Evolutionary conservation across 441 rosid species (phyloP), one percentile per base, ranked within the genome.

Genomic region (Capsella rubella): DNA sequence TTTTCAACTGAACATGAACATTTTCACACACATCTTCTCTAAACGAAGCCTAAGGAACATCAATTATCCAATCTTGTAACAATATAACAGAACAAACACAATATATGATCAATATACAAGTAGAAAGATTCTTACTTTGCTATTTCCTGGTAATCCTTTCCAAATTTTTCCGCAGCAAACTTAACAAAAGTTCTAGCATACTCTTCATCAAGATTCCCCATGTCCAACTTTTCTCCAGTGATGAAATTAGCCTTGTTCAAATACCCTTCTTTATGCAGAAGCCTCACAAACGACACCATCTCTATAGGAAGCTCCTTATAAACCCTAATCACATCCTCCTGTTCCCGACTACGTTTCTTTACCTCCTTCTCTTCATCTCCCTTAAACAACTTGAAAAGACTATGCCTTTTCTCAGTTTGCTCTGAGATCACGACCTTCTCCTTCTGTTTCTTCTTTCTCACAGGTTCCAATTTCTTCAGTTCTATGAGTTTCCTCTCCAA

Each of bases 71-170:
- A 47, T 16, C 2, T 47, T 47, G 0, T 8, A 50, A n/a, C 47
- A 28, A 72, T 42, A 56, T 21, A 47, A 56, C 55, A 29, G 27
- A 32, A 42, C 73, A 56, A 32, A 37, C 25, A 47, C 59, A 16
- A 11, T 18, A 43, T 9, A 21, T 42, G 54, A 65, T 31, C 63
- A 58, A 55, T 6, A 7, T 7, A 64, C 39, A 63, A 65, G n/a
- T 4, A n/a, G 56, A 43, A 63, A 37, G 16, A 47, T 11, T 76
- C 91, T 81, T 63, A 89, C 97, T 86, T 93, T 16, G 96, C 91
- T 51, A 87, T 87, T 64, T 88, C 91, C 76, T 90, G 94, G 29
- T 86, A 85, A 70, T 90, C 92, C 34, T 77, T 70, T 39, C 87
- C 97, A 59, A 87, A 93, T 59, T 53, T 80, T 16, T 79, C 83